Conservation (phyloP, 2,329 filamentous ascomycete species). For the Meredithiella fracta region DNA sequence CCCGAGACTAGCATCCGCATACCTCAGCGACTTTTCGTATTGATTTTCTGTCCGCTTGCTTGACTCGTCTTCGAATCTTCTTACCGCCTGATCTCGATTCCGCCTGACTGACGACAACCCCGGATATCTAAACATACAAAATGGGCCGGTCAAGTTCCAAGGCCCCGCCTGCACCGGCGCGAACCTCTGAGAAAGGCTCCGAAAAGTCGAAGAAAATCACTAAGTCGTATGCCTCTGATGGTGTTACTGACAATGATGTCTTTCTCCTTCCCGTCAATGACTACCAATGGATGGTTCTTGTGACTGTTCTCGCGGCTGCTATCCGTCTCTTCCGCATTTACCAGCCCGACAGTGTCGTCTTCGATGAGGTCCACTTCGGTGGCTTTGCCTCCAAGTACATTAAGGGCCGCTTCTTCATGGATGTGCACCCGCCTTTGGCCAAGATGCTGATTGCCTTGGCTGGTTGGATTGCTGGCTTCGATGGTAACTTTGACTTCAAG, state of each 20-base stretch:
- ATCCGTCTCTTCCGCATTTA: constrained; percentile 93
- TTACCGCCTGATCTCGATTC: background rate
- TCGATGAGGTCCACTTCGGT: constrained; percentile 98
- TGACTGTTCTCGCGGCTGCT: constrained; percentile 60
- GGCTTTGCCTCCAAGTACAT: constrained; percentile 98
- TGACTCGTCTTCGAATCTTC: background rate
- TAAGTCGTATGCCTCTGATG: constrained; percentile 55
- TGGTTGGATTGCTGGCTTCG: constrained; percentile 86
- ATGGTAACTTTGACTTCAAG: constrained; percentile 96
- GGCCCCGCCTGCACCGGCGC: background rate
- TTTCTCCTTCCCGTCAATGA: constrained; percentile 72
- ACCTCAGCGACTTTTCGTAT: background rate
- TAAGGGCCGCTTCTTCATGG: constrained; percentile 99
- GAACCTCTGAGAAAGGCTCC: background rate
- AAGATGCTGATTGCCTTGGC: constrained; percentile 93
- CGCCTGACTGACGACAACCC: background rate
- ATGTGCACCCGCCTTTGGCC: constrained; percentile 93
- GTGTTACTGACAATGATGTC: constrained; percentile 79
- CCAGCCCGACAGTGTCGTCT: constrained; percentile 89
- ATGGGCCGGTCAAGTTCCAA: constrained; percentile 8
- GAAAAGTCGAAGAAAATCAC: constrained; percentile 10
- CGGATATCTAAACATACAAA: background rate
- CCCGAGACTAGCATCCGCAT: background rate
- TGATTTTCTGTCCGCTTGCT: background rate
- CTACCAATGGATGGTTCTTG: constrained; percentile 55